These are phyloP conservation scores for Bruguiera gymnorhiza DNA, from an alignment of 345 rosid species.

Conservation along the genomic window DNA sequence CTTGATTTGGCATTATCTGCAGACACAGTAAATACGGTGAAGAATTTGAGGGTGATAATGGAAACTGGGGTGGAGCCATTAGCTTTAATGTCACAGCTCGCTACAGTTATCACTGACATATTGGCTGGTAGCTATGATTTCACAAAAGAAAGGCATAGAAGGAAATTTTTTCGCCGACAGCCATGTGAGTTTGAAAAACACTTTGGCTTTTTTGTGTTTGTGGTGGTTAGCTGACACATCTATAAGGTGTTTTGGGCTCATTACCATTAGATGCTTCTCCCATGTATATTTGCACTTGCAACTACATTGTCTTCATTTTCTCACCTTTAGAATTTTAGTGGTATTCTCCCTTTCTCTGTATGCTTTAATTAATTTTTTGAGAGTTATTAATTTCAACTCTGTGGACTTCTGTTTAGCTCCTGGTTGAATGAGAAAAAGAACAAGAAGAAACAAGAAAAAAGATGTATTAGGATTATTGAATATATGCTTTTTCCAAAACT, in stretches of 20 bases:
- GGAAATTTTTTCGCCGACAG: constrained; percentile 75
- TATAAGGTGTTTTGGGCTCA: too few species aligned
- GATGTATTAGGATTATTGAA: background rate
- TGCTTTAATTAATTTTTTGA: too few species aligned
- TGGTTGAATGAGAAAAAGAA: background rate
- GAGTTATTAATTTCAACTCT: too few species aligned
- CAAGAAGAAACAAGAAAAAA: background rate
- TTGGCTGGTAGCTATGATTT: constrained; percentile 91
- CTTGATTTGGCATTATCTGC: constrained; percentile 99
- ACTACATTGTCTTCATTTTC: too few species aligned
- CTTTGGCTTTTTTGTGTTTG: background rate
- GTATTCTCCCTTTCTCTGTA: too few species aligned
- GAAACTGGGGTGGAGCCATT: constrained; percentile 93
- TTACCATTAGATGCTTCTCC: too few species aligned
- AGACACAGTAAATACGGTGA: constrained; percentile 94
- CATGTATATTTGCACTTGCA: too few species aligned
- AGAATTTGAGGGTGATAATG: constrained; percentile 84
- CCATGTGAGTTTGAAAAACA: constrained; percentile 55
- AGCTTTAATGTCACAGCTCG: constrained; percentile 97
- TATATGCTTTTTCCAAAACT: constrained; percentile 8
- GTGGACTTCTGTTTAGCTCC: too few species aligned
- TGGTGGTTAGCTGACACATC: background rate
- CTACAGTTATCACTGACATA: constrained; percentile 91
- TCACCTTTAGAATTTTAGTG: too few species aligned
- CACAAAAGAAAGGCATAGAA: constrained; percentile 56